phyloP scores from a whole-genome alignment of 768 basidiomycete genomes.

The Brasilioporus rufonigricans region DNA sequence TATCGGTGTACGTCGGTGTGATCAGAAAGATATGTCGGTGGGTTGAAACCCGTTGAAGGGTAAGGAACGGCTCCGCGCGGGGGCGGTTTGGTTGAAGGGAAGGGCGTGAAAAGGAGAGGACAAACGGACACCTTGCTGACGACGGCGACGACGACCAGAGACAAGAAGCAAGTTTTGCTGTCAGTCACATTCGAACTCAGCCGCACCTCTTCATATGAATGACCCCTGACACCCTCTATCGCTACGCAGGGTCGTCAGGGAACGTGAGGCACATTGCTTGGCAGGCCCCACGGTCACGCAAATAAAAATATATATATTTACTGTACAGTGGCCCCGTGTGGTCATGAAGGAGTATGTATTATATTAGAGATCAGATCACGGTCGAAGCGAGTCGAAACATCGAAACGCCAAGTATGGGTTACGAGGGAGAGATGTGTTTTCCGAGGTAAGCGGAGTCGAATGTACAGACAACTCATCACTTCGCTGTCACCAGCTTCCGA shows the following conservation, averaged over 20 bases:
- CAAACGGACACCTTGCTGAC: background rate
- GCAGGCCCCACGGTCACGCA: too few relatives aligned
- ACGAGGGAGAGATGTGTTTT: too few relatives aligned
- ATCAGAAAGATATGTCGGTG: background rate
- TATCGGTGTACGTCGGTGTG: conserved; percentile 12
- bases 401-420: too few relatives aligned
- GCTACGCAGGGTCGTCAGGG: background rate
- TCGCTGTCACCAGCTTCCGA: conserved; percentile 14
- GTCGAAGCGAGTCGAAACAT: too few relatives aligned
- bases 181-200: conserved; percentile 27
- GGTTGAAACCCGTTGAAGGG: conserved; percentile 5
- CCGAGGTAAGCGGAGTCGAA: too few relatives aligned
- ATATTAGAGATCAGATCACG: too few relatives aligned
- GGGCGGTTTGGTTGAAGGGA: conserved; percentile 22
- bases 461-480: background rate
- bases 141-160: conserved; percentile 9
- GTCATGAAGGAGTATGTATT: too few relatives aligned
- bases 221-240: conserved; percentile 11
- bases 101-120: conserved; percentile 15
- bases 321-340: too few relatives aligned
- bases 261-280: background rate
- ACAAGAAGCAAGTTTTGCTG: background rate
- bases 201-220: background rate
- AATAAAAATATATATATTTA: too few relatives aligned
- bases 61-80: conserved; percentile 33